A percentile compares a stretch with the other conserved stretches of the same genome.
These are phyloP conservation scores for Sporothrix inflata DNA, from an alignment of 2,329 filamentous ascomycete species.

Conservation along the genomic window DNA sequence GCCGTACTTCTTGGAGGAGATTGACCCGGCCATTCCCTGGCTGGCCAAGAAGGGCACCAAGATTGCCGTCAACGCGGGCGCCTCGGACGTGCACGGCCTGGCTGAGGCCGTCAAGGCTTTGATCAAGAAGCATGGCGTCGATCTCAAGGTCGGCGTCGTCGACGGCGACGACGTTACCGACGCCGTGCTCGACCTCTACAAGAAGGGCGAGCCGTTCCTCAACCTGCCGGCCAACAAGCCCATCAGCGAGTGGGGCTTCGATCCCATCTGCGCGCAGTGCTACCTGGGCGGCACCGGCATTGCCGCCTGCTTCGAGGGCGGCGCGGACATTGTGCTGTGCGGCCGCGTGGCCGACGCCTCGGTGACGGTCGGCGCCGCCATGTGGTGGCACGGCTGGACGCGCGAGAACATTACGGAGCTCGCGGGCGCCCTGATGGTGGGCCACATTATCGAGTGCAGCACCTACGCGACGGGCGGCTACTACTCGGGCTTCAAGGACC, in stretches of 20 bases:
- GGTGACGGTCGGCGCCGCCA: slow-evolving; percentile 51
- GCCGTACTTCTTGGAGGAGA: slow-evolving; percentile 40
- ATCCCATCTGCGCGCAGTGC: slow-evolving; percentile 31
- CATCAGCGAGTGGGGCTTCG: slow-evolving; percentile 33
- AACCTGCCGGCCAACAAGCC: slow-evolving; percentile 31
- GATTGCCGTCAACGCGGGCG: slow-evolving; percentile 42
- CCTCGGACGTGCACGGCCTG: slow-evolving; percentile 38
- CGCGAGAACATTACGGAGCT: slow-evolving; percentile 48
- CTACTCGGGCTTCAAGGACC: slow-evolving; percentile 51
- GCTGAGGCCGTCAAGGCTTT: slow-evolving; percentile 30
- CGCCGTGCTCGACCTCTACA: slow-evolving; percentile 30
- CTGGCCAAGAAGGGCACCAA: slow-evolving; percentile 39
- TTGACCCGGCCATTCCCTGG: slow-evolving; percentile 39
- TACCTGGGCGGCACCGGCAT: slow-evolving; percentile 51
- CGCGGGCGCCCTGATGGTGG: slow-evolving; percentile 48
- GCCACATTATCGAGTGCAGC: slow-evolving; percentile 51
- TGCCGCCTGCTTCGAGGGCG: slow-evolving; percentile 40
- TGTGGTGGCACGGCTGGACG: slow-evolving; percentile 53
- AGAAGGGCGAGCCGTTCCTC: slow-evolving; percentile 33
- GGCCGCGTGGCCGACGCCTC: slow-evolving; percentile 46
- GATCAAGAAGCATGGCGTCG: slow-evolving; percentile 35
- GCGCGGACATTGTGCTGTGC: slow-evolving; percentile 46
- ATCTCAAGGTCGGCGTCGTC: slow-evolving; percentile 40
- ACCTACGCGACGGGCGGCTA: slow-evolving; percentile 52
- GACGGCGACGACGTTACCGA: slow-evolving; percentile 41